phyloP scores from a whole-genome alignment of 2,329 filamentous ascomycete species.

The Claviceps lovelessii region DNA sequence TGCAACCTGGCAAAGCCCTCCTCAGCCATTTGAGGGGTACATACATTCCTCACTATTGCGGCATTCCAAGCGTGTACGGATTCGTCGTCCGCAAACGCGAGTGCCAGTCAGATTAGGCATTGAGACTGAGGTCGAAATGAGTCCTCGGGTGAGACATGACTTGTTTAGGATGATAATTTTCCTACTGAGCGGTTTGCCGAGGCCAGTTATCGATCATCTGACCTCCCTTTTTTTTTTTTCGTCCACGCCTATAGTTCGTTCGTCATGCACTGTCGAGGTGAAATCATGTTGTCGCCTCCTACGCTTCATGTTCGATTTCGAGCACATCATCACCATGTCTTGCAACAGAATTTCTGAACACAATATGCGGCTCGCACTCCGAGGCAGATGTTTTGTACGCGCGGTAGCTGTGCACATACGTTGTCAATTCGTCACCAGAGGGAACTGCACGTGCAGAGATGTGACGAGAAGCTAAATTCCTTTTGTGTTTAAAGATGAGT shows the following conservation, averaged over 20 bases:
- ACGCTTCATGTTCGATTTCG: not conserved
- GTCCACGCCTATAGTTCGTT: not conserved
- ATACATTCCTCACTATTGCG: not conserved
- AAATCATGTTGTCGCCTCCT: not conserved
- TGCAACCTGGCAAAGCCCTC: not conserved
- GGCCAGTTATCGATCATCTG: not conserved
- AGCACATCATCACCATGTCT: not conserved
- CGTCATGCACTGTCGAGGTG: not conserved
- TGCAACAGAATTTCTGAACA: not conserved
- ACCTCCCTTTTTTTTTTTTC: not conserved
- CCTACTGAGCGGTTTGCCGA: not conserved
- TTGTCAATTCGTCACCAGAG: not conserved
- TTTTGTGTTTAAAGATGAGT: not conserved
- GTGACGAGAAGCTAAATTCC: not conserved
- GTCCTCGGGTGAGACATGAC: not conserved
- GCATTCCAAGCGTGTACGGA: not conserved
- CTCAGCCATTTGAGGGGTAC: not conserved
- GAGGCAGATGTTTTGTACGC: not conserved
- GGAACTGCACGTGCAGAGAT: not conserved
- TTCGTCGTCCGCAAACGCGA: not conserved
- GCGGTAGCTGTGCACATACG: not conserved
- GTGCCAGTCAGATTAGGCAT: not conserved
- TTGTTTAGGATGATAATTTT: not conserved
- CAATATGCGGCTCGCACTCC: not conserved
- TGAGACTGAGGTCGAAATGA: not conserved